phyloP scores from a whole-genome alignment of 2,329 filamentous ascomycete species.

The Nigrograna mackinnonii region DNA sequence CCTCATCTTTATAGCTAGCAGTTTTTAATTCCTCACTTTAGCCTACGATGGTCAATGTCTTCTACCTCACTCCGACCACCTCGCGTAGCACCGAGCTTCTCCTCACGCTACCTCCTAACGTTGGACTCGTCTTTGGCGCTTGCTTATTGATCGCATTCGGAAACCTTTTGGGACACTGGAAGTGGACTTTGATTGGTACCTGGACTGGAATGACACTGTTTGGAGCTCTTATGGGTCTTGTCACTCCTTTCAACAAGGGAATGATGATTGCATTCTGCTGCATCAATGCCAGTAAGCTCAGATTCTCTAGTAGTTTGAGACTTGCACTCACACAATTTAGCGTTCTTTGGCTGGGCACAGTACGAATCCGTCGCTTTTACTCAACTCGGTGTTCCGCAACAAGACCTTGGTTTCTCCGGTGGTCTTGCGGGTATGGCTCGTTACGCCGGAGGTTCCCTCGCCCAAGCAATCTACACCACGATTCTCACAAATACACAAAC shows the following conservation, averaged over 20 bases:
- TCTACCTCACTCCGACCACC: conserved; percentile 43
- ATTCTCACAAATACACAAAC: conserved; percentile 44
- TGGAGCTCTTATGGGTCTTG: conserved; percentile 49
- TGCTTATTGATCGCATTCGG: conserved; percentile 47
- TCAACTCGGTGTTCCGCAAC: conserved; percentile 44
- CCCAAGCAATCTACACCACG: conserved; percentile 42
- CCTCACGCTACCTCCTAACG: conserved; percentile 51
- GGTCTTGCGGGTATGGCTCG: conserved; percentile 32
- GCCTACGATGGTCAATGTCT: conserved; percentile 52
- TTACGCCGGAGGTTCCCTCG: conserved; percentile 27
- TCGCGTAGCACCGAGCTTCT: conserved; percentile 33
- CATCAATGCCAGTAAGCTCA: conserved; percentile 33
- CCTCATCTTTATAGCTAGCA: background rate
- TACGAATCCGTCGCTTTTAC: conserved; percentile 35
- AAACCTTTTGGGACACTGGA: conserved; percentile 48
- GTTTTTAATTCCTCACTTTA: background rate
- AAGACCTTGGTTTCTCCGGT: conserved; percentile 52
- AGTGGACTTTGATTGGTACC: conserved; percentile 50
- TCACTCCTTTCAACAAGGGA: conserved; percentile 49
- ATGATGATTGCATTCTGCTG: conserved; percentile 54
- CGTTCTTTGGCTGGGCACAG: conserved; percentile 34
- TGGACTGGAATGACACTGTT: conserved; percentile 54
- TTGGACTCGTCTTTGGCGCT: conserved; percentile 50
- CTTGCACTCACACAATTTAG: conserved; percentile 2
- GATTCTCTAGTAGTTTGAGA: background rate